Evolutionary conservation across 495 filamentous ascomycete species (phyloP).

Genomic region (Hyaloscypha bicolor): DNA sequence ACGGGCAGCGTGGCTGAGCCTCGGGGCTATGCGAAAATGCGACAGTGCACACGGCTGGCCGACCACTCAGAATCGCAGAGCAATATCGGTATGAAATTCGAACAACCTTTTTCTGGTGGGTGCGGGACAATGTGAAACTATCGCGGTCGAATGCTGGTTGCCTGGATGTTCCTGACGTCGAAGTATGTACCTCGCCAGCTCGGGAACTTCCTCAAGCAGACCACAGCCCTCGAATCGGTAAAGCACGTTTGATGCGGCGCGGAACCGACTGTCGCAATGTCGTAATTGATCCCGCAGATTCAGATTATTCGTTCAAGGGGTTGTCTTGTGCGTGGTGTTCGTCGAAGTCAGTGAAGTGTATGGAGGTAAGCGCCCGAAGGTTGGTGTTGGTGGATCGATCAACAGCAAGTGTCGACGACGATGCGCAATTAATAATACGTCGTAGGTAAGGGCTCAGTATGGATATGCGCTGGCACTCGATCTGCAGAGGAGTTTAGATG

Average conservation of each 20-base stretch:
- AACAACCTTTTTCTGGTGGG: constrained; percentile 13
- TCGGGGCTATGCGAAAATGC: constrained; percentile 31
- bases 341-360: constrained; percentile 3
- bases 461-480: not conserved
- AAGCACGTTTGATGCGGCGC: not conserved
- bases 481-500: not conserved
- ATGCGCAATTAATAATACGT: not conserved
- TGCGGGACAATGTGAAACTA: constrained; percentile 15
- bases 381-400: constrained; percentile 3
- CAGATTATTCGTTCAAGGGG: not conserved
- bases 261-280: constrained; percentile 2
- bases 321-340: not conserved
- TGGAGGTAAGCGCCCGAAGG: constrained; percentile 12
- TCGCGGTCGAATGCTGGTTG: constrained; percentile 14
- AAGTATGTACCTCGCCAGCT: not conserved
- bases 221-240: not conserved
- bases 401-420: not conserved
- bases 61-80: constrained; percentile 14
- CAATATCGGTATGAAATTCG: constrained; percentile 16
- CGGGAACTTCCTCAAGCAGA: not conserved
- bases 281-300: constrained; percentile 3
- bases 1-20: constrained; percentile 32
- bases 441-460: not conserved
- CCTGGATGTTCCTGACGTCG: constrained; percentile 22
- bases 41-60: constrained; percentile 24